Evolutionary conservation across 2,329 filamentous ascomycete species (phyloP).

Genomic region (Microcyclosporella mali): DNA sequence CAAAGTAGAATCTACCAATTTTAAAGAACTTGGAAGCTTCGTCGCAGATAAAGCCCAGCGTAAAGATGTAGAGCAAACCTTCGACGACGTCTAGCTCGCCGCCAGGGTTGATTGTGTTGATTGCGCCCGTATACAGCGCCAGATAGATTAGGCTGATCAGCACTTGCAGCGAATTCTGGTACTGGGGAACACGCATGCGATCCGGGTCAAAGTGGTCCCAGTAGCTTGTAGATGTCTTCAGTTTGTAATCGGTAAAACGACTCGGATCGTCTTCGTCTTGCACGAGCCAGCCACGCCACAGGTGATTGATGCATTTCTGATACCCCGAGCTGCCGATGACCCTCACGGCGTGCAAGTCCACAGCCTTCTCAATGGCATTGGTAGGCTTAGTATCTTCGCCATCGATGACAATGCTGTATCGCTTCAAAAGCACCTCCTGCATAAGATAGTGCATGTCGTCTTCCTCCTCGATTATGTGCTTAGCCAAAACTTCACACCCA

Average conservation of each 20-base stretch:
- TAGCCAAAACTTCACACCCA: constrained; percentile 89
- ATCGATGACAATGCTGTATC: constrained; percentile 75
- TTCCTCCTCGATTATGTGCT: constrained; percentile 76
- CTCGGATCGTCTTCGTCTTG: constrained; percentile 87
- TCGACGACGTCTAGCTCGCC: constrained; percentile 83
- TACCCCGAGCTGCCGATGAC: constrained; percentile 92
- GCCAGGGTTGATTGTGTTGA: constrained; percentile 80
- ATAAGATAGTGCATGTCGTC: constrained; percentile 73
- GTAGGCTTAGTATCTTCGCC: constrained; percentile 65
- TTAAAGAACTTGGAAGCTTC: constrained; percentile 89
- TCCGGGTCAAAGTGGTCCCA: constrained; percentile 84
- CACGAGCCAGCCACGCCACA: constrained; percentile 96
- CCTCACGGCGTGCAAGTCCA: constrained; percentile 81
- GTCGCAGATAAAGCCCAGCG: constrained; percentile 82
- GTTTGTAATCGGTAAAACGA: constrained; percentile 81
- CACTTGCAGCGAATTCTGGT: constrained; percentile 87
- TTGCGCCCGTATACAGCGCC: constrained; percentile 76
- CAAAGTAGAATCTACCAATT: constrained; percentile 81
- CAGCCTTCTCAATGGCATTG: constrained; percentile 88
- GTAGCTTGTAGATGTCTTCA: constrained; percentile 72
- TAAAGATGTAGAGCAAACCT: constrained; percentile 81
- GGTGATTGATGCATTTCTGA: constrained; percentile 86
- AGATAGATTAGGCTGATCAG: constrained; percentile 78
- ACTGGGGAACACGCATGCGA: constrained; percentile 83
- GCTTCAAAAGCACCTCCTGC: constrained; percentile 74